Base-by-base conservation (phyloP, 331 rosid species). In the Malus hybrid region DNA sequence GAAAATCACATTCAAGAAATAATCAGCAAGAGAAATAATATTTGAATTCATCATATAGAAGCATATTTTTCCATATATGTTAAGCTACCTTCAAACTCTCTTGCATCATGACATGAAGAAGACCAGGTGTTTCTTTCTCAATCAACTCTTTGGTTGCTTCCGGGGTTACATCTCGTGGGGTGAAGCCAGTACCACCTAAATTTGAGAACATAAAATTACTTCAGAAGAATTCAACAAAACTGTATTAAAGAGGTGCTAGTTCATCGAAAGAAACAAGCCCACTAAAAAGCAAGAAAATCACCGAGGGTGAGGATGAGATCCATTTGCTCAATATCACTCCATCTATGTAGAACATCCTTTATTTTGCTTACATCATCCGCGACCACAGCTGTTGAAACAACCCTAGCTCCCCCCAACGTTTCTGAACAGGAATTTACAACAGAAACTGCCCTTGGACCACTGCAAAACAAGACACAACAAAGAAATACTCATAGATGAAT, bases 361-460 rank as follows among this genome's bases (percentile, higher is more conserved):
- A 94, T 91, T 84, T 89, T 85, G 75, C 69, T 80, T 70, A 88
- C 89, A 71, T 94, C 84, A 73, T 94, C 97, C 22, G 96, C 89
- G 58, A 87, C 97, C 73, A 85, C 91, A 75, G 88, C 85, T 52
- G 95, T 88, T 64, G 88, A 88, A 65, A 84, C 93, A 71, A 93
- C 89, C 81, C 70, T 85, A 9, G 90, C 97, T 73, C 98, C 98
- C 79, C 97, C 98, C 78, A 93, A 79, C 75, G 78, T 89, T 78
- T 85, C 96, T 30, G 98, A 87, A 29, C 92, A 91, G 55, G 95
- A 86, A 84, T 85, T 85, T 50, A 93, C 77, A 69, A 88, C 91
- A 67, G 98, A 91, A 82, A 93, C 90, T 67, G 96, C 98, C 86
- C 95, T 83, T 64, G 98, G 98, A 79, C 97, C 97, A 73, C 98